Percentiles rank a stretch among this genome's conserved stretches.
These are phyloP conservation scores for Solanum medicagineum DNA, from an alignment of 257 asterid genomes.

Conservation along the genomic window DNA sequence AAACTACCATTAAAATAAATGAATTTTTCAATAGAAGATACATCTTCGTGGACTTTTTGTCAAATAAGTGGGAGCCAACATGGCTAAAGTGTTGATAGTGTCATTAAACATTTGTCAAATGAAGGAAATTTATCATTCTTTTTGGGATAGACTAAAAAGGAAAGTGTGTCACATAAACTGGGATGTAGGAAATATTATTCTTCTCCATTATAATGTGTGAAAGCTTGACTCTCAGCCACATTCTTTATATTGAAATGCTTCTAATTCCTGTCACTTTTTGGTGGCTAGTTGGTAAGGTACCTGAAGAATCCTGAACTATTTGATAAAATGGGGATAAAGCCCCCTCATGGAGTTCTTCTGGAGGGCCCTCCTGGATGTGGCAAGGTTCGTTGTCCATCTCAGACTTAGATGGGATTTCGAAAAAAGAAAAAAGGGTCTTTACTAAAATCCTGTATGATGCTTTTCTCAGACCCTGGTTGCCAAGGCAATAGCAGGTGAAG, in stretches of 20 bases:
- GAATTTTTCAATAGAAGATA: background rate
- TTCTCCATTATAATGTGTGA: background rate
- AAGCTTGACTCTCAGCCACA: background rate
- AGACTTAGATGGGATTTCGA: background rate
- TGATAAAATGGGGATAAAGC: conserved; percentile 94
- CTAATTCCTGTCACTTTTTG: background rate
- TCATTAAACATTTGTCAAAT: too few relatives aligned
- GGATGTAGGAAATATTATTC: background rate
- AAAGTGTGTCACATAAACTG: background rate
- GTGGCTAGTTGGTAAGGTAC: conserved; percentile 78
- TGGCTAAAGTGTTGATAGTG: background rate
- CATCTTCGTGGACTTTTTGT: background rate
- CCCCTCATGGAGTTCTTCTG: conserved; percentile 98
- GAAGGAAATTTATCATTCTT: too few relatives aligned
- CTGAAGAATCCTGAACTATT: conserved; percentile 92
- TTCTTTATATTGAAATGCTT: background rate
- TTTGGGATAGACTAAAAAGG: background rate
- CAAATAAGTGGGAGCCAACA: background rate
- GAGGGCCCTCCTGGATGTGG: conserved; percentile 99
- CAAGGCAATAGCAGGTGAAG: conserved; percentile 99
- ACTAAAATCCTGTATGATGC: background rate
- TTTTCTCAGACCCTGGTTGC: conserved; percentile 82
- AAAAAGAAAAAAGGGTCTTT: background rate
- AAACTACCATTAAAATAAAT: background rate
- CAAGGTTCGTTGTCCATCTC: conserved; percentile 51